These are phyloP conservation scores for Brettanomyces naardenensis DNA, from an alignment of 805 yeast species.

Conservation along the genomic window DNA sequence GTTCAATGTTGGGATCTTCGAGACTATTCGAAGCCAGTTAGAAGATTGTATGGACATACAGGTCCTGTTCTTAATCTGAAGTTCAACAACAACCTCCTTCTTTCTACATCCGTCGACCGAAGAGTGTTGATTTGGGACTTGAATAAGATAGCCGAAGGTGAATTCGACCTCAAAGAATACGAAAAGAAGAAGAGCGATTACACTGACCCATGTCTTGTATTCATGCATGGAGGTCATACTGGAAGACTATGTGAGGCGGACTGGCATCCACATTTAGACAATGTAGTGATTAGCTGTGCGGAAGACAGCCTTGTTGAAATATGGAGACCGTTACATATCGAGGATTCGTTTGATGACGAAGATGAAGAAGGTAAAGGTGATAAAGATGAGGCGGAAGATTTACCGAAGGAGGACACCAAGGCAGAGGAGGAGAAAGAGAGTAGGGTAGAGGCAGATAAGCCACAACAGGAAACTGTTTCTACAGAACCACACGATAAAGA, in stretches of 20 bases:
- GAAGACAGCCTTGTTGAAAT: constrained; percentile 72
- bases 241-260: constrained; percentile 57
- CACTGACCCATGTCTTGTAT: constrained; percentile 69
- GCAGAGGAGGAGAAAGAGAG: neutral
- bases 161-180: constrained; percentile 44
- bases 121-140: constrained; percentile 74
- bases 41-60: constrained; percentile 62
- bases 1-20: constrained; percentile 72
- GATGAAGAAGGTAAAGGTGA: constrained; percentile 32
- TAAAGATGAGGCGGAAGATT: constrained; percentile 14
- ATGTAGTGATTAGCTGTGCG: constrained; percentile 58
- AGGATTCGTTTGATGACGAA: constrained; percentile 30
- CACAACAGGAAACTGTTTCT: too few relatives aligned
- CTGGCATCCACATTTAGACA: constrained; percentile 54
- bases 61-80: constrained; percentile 47
- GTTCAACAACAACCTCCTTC: constrained; percentile 40
- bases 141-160: constrained; percentile 45
- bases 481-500: too few relatives aligned
- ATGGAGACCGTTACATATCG: constrained; percentile 58
- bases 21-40: constrained; percentile 47
- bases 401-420: neutral
- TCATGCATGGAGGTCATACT: constrained; percentile 86
- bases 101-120: constrained; percentile 58
- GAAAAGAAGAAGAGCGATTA: constrained; percentile 44
- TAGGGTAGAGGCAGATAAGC: neutral